A percentile compares a stretch with the other conserved stretches of the same genome.
Conservation (phyloP, 805 yeast genomes). For the Wickerhamomyces silvicola region DNA sequence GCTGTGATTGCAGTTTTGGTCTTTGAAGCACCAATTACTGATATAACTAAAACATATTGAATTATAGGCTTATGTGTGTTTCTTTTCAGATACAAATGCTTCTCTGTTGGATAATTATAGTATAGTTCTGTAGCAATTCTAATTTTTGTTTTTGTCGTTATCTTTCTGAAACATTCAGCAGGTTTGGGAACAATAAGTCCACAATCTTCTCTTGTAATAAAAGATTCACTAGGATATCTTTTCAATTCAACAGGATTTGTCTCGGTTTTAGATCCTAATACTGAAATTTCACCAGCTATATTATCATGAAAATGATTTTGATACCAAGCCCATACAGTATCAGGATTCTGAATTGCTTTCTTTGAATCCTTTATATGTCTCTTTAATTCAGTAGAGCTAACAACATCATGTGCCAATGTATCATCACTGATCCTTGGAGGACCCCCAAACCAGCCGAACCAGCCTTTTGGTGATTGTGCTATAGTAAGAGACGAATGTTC, state of each 20-base stretch:
- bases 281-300: constrained; percentile 16
- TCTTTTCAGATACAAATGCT: constrained; percentile 30
- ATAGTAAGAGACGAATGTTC: constrained; percentile 3
- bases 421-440: constrained; percentile 4
- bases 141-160: constrained; percentile 28
- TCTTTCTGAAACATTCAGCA: constrained; percentile 21
- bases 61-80: constrained; percentile 14
- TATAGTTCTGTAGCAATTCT: constrained; percentile 29
- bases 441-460: constrained; percentile 15
- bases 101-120: constrained; percentile 30
- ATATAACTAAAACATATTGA: constrained; percentile 24
- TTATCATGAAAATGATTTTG: constrained; percentile 5
- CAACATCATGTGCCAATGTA: constrained; percentile 6
- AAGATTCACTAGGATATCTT: constrained; percentile 10
- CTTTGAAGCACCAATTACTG: constrained; percentile 26
- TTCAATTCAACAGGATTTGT: constrained; percentile 13
- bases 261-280: constrained; percentile 18
- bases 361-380: constrained; percentile 14
- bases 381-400: constrained; percentile 14
- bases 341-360: constrained; percentile 11
- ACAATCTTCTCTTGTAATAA: background rate
- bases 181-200: constrained; percentile 17
- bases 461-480: constrained; percentile 3
- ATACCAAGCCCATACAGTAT: constrained; percentile 23
- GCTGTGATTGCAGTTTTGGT: constrained; percentile 6